Evolutionary conservation across 306 rosid genomes (phyloP).

Genomic region (Ziziphus jujuba): DNA sequence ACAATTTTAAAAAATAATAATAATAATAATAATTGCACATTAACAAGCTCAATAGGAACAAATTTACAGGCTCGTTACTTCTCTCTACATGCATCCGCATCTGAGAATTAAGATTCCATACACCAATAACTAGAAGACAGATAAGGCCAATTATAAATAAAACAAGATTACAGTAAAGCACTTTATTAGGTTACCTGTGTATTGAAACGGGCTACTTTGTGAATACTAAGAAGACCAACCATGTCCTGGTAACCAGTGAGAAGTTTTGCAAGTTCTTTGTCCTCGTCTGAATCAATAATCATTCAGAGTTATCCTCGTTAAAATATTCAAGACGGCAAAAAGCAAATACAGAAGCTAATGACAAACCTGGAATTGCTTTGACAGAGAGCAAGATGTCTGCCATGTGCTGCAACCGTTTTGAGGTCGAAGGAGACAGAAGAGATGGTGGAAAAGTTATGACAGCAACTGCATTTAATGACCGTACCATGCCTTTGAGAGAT

Average conservation of each 20-base stretch:
- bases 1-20: no score
- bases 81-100: background rate
- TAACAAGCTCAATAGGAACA: background rate
- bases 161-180: background rate
- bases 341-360: constrained; percentile 20
- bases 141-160: background rate
- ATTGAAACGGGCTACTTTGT: constrained; percentile 71
- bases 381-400: constrained; percentile 87
- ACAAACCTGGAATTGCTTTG: constrained; percentile 78
- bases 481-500: constrained; percentile 61
- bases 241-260: constrained; percentile 95
- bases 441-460: constrained; percentile 74
- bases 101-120: background rate
- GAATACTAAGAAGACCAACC: constrained; percentile 80
- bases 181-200: constrained; percentile 59
- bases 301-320: constrained; percentile 8
- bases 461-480: constrained; percentile 75
- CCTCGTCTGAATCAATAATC: constrained; percentile 58
- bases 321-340: constrained; percentile 4
- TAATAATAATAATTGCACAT: no score
- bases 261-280: constrained; percentile 79
- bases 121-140: background rate
- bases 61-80: background rate
- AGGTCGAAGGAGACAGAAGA: constrained; percentile 60
- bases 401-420: constrained; percentile 86